Evolutionary conservation across 352 stramenopile genomes (phyloP).

Genomic region (Phytophthora fragariaefolia): DNA sequence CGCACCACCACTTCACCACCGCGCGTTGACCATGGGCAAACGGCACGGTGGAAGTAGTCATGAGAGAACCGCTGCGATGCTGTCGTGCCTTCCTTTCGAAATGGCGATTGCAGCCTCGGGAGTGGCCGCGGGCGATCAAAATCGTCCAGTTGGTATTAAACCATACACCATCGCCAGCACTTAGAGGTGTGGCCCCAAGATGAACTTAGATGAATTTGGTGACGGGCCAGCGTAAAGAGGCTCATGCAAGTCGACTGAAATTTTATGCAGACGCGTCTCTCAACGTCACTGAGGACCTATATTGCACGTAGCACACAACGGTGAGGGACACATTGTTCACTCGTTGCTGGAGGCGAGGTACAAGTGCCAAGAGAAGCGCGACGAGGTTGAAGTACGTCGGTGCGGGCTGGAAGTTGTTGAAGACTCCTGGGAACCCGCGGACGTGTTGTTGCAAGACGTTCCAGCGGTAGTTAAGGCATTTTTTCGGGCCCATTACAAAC

Average conservation of each 20-base stretch:
- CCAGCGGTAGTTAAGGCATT: background rate
- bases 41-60: background rate
- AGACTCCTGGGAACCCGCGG: background rate
- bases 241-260: background rate
- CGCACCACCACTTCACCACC: background rate
- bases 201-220: constrained; percentile 16
- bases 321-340: background rate
- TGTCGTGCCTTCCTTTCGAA: background rate
- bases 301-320: background rate
- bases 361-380: background rate
- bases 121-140: background rate
- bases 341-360: background rate
- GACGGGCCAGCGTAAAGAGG: constrained; percentile 2
- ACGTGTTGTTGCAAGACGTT: background rate
- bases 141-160: background rate
- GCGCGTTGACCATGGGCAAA: background rate
- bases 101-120: background rate
- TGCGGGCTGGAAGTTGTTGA: background rate
- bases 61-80: background rate
- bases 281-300: background rate
- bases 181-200: background rate
- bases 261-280: background rate
- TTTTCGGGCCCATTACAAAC: background rate
- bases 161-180: background rate
- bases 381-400: background rate